Evolutionary conservation across 169 alveolate genomes (phyloP), one percentile per base, ranked within the genome.

Genomic region (Eimeria necatrix): DNA sequence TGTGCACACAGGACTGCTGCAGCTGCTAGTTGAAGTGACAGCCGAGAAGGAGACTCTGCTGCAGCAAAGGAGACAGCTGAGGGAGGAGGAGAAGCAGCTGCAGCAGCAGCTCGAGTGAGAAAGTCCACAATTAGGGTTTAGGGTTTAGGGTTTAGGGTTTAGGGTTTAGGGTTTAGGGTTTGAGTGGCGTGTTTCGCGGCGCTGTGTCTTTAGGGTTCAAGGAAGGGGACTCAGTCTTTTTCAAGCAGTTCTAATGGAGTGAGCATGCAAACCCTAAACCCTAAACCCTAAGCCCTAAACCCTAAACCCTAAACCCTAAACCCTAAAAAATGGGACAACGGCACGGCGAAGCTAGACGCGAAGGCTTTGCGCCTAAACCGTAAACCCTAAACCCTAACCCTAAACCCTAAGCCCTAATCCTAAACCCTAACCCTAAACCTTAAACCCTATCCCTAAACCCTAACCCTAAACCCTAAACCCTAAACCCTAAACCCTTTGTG

Each of bases 1-100:
- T n/a, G n/a, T n/a, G n/a, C n/a, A n/a, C 81, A 9, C 78, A 68
- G 78, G 78, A 8, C 78, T 68, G 51, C 81, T 24, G 81, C 81
- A 71, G 81, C 81, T 71, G 81, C 81, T 71, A 71, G 16, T 4
- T 4, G 81, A 9, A 2, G 53, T 24, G 41, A n/a, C 49, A n/a
- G 81, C 3, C 4, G 81, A 71, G 51, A 9, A 32, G 81, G 51
- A 18, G 81, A 9, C 49, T 4, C 81, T 71, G n/a, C 16, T n/a
- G 53, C 46, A 32, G 16, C 81, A 71, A 48, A 9, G 49, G 51
- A 9, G 16, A 71, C 53, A 24, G 46, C 81, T 71, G 46, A 5
- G 81, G n/a, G 53, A 71, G 51, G 81, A 24, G 22, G 49, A 24
- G 81, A 71, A 12, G 4, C 18, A 4, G 81, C 46, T 71, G 81